Evolutionary conservation across 768 basidiomycete species (phyloP), one percentile per base, ranked within the genome.

Genomic region (Tricholoma bakamatsutake): DNA sequence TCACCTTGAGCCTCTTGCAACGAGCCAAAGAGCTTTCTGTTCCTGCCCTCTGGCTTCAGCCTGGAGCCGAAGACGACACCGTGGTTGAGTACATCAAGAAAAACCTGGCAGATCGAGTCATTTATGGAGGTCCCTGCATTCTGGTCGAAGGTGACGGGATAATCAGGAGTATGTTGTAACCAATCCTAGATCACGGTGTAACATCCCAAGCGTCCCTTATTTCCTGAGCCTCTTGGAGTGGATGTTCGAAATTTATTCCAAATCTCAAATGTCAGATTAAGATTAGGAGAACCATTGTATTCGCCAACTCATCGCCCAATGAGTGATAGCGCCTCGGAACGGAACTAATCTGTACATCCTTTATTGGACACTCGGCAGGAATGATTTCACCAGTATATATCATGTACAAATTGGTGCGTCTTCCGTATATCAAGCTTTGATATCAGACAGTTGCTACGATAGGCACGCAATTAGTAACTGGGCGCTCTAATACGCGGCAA

Each of bases 41-140:
- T n/a, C 87, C 85, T 5, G 78, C 84, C 3, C 76, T 93, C 43
- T 96, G 93, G 93, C 79, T 95, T 30, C 93, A 96, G 67, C 93
- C 93, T 6, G 92, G 92, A 18, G 90, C 92, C 6, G 84, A 87
- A 60, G 85, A 91, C 62, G 77, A 74, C 13, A 69, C 71, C 2
- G 90, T 93, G 47, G 69, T 75, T 13, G 63, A 74, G 13, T 94
- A 80, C 62, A 83, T 94, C 66, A 77, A 80, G 39, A 79, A 83
- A 56, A 83, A 86, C 50, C 69, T 93, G 60, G 70, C 74, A 33
- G 83, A 84, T 64, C 77, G 77, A 56, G 88, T 90, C n/a, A 79
- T 95, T 50, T 83, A 81, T 66, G 87, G 88, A 27, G 93, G 93
- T 9, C 85, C 89, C 9, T 96, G 93, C 66, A 77, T 95, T 37